phyloP scores from a whole-genome alignment of 83 land plant genomes.

The Picea abies region DNA sequence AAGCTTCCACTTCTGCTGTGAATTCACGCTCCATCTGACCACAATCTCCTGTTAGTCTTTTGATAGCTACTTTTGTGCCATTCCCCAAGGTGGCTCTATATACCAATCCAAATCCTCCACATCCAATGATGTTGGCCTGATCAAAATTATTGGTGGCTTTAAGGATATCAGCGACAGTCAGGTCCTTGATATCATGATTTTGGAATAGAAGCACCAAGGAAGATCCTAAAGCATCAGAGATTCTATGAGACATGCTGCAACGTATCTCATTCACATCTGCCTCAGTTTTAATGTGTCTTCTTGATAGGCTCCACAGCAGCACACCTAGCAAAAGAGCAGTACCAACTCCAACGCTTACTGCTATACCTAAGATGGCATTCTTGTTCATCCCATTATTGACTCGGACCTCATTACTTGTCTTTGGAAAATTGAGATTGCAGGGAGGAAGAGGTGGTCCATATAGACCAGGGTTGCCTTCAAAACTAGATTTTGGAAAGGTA shows the following conservation, averaged over 20 bases:
- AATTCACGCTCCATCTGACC: conserved; percentile 72
- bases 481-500: conserved; percentile 48
- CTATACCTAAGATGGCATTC: conserved; percentile 14
- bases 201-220: conserved; percentile 41
- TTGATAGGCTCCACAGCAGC: conserved; percentile 16
- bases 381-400: conserved; percentile 16
- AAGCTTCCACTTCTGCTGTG: conserved; percentile 58
- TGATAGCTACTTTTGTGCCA: conserved; percentile 58
- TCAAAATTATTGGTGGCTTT: conserved; percentile 67
- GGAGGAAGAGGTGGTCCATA: conserved; percentile 30
- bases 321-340: conserved; percentile 5
- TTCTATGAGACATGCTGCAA: conserved; percentile 8
- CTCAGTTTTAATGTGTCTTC: conserved; percentile 14
- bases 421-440: no score
- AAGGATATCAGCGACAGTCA: conserved; percentile 53
- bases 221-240: conserved; percentile 21
- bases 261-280: conserved; percentile 13
- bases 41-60: conserved; percentile 59
- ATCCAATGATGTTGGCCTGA: conserved; percentile 69
- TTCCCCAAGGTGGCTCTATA: conserved; percentile 57
- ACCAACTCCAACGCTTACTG: conserved; percentile 11
- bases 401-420: no score
- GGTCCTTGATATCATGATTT: conserved; percentile 37
- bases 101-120: conserved; percentile 84
- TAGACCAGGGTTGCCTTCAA: conserved; percentile 62